Base-by-base conservation (phyloP, 257 asterid species). In the Przewalskia tangutica region DNA sequence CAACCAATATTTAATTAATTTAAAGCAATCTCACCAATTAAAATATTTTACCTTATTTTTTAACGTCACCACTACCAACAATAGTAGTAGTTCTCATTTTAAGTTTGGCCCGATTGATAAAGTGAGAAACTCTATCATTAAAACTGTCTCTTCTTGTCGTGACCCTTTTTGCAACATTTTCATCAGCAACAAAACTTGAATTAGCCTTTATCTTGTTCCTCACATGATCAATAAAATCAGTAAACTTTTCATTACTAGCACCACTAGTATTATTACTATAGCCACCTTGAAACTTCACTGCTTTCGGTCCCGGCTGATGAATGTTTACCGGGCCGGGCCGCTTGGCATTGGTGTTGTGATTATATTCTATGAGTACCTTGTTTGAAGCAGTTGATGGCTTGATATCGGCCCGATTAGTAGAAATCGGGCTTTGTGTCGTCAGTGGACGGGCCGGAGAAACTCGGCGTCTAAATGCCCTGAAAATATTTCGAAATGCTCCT, bases 61-160 rank as follows among this genome's bases (percentile, higher is more conserved):
- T 0, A 10, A 4, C 0, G 11, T 38, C 42, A 78, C 54, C 85
- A 38, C 70, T 82, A 6, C 88, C 90, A n/a, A 85, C 84, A 23
- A 44, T 85, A 1, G 86, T 83, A 7, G 88, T 82, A 7, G 77
- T 86, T 58, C 90, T 89, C 46, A 89, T 81, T 84, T 88, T 85
- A 40, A 86, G 83, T 86, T 68, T 89, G 11, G 92, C 85, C 9
- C 83, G 86, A 38, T 84, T 76, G 79, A 90, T 90, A 59, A 86
- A 93, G 68, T 75, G 81, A 17, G 82, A 62, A 23, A 88, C 82
- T 79, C 76, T 91, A 68, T 89, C 90, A 68, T 89, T 87, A 56
- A 91, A 86, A 78, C 94, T 92, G 17, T 92, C 94, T 77, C 89
- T 87, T 84, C 86, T 88, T 23, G 84, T 78, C 2, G 87, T 64